These are phyloP conservation scores for Colletotrichum phormii DNA, from an alignment of 2,329 filamentous ascomycete genomes.

Conservation along the genomic window DNA sequence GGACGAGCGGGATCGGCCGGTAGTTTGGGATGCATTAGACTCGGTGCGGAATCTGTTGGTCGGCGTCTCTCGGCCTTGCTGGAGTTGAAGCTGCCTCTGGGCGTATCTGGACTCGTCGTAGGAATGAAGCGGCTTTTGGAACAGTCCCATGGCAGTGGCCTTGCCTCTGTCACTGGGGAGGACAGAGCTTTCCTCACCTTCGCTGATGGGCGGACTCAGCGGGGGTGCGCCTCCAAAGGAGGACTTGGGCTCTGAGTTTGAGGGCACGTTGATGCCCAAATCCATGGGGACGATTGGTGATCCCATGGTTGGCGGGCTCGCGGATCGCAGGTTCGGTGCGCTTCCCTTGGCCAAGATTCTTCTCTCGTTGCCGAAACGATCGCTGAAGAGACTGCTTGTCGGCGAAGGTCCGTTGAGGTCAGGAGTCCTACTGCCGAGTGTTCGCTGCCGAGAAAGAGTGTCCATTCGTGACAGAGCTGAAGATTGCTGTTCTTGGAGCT, in stretches of 20 bases:
- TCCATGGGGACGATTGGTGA: slow-evolving; percentile 50
- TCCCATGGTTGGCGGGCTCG: slow-evolving; percentile 59
- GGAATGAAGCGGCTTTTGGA: slow-evolving; percentile 77
- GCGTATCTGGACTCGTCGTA: slow-evolving; percentile 90
- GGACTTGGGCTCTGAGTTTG: slow-evolving; percentile 43
- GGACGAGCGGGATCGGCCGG: slow-evolving; percentile 58
- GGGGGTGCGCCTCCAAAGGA: slow-evolving; percentile 50
- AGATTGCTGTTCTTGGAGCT: slow-evolving; percentile 83
- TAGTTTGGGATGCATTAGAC: slow-evolving; percentile 54
- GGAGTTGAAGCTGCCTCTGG: slow-evolving; percentile 84
- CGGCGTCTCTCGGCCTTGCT: slow-evolving; percentile 77
- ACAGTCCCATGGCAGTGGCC: slow-evolving; percentile 74
- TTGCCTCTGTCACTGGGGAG: slow-evolving; percentile 84
- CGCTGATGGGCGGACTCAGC: slow-evolving; percentile 72
- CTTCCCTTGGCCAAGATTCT: slow-evolving; percentile 68
- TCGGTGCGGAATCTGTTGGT: slow-evolving; percentile 58
- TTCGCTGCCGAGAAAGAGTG: slow-evolving; percentile 75
- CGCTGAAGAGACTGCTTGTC: slow-evolving; percentile 53
- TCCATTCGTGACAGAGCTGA: slow-evolving; percentile 84
- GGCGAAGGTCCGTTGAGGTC: slow-evolving; percentile 62
- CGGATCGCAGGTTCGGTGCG: slow-evolving; percentile 74
- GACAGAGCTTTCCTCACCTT: slow-evolving; percentile 73
- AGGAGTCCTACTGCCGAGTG: slow-evolving; percentile 61
- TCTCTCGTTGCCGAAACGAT: slow-evolving; percentile 57
- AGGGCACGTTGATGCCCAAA: slow-evolving; percentile 36